Conservation (phyloP, 192 early-diverging fungal genomes). For the Backusella tuberculispora region DNA sequence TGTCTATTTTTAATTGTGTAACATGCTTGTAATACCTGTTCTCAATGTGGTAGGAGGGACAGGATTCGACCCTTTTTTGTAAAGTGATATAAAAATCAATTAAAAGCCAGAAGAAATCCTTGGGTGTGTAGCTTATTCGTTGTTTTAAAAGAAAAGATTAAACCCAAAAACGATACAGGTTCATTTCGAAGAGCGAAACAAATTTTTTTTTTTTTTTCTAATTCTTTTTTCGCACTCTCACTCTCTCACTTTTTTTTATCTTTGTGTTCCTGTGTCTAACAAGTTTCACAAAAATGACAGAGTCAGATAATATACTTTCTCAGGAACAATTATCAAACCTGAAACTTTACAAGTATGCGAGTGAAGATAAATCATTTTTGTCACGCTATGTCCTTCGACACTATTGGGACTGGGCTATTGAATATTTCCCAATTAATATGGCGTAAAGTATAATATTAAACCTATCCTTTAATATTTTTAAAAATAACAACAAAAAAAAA, state of each 20-base stretch:
- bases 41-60: no score
- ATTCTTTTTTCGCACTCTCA: no score
- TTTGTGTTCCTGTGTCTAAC: not conserved
- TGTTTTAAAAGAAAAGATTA: not conserved
- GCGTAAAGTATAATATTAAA: constrained; percentile 49
- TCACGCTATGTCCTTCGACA: constrained; percentile 73
- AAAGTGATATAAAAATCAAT: no score
- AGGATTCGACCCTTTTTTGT: no score
- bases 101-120: no score
- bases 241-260: not conserved
- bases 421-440: constrained; percentile 86
- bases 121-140: no score
- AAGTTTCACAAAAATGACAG: not conserved
- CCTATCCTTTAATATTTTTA: not conserved
- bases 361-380: constrained; percentile 79
- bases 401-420: constrained; percentile 87
- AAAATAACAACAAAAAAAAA: not conserved
- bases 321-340: constrained; percentile 55
- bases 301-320: constrained; percentile 5
- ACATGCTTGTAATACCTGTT: no score
- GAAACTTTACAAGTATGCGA: constrained; percentile 83
- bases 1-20: no score
- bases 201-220: no score
- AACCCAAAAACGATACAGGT: not conserved
- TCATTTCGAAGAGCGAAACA: constrained; percentile 10